Percentiles rank a stretch among this genome's conserved stretches.
Conservation (phyloP, 768 basidiomycete species). For the Zangia roseola region DNA sequence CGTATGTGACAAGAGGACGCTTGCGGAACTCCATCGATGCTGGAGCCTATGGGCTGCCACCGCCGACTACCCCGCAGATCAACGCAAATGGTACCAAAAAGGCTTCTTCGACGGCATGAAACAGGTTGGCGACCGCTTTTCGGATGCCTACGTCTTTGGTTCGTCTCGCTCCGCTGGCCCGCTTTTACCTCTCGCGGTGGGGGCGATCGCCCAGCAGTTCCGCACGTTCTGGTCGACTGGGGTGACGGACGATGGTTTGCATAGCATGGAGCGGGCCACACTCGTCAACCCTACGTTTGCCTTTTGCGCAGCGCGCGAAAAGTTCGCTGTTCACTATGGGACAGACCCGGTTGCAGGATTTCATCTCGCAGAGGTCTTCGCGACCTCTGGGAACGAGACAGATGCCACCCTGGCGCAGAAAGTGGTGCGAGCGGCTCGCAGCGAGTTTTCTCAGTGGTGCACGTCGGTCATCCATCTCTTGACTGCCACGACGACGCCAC, state of each 20-base stretch:
- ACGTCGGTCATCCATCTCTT: slow-evolving; percentile 17
- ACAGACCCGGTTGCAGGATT: slow-evolving; percentile 31
- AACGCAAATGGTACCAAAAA: slow-evolving; percentile 13
- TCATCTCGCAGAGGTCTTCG: slow-evolving; percentile 31
- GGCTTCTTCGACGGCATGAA: slow-evolving; percentile 23
- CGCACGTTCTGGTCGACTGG: slow-evolving; percentile 26
- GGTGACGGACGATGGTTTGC: slow-evolving; percentile 25
- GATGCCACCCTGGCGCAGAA: slow-evolving; percentile 13
- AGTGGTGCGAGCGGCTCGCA: slow-evolving; percentile 16
- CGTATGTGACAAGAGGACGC: slow-evolving; percentile 24
- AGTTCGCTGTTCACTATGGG: slow-evolving; percentile 30
- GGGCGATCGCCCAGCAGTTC: slow-evolving; percentile 19
- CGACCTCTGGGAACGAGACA: slow-evolving; percentile 2
- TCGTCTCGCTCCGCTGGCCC: slow-evolving; percentile 31
- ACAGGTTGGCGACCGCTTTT: not conserved
- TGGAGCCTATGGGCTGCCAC: slow-evolving; percentile 22
- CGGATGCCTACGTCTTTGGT: not conserved
- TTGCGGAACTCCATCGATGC: slow-evolving; percentile 19
- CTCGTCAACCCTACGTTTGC: slow-evolving; percentile 31
- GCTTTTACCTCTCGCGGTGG: slow-evolving; percentile 10
- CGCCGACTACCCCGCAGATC: slow-evolving; percentile 9
- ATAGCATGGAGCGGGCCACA: slow-evolving; percentile 10
- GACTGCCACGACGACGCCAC: not conserved
- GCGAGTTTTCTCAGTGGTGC: slow-evolving; percentile 31
- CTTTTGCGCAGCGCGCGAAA: slow-evolving; percentile 22